These are phyloP conservation scores for Phytophthora foliorum DNA, from an alignment of 352 stramenopile species.

Conservation along the genomic window DNA sequence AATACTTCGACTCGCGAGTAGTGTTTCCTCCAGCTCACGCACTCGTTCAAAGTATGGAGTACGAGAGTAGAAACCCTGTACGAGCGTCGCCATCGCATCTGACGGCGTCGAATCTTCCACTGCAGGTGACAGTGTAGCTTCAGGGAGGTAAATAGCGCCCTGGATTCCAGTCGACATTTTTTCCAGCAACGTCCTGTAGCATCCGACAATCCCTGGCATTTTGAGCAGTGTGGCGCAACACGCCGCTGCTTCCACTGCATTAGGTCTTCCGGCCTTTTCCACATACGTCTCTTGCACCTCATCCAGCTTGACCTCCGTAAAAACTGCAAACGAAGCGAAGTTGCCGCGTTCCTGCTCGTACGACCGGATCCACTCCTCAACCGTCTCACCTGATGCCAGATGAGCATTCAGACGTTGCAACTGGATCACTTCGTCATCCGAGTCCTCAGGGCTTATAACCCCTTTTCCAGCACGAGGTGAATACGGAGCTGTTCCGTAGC, in stretches of 20 bases:
- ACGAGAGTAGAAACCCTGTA: constrained; percentile 61
- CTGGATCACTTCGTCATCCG: constrained; percentile 45
- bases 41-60: constrained; percentile 81
- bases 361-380: constrained; percentile 71
- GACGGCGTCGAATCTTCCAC: constrained; percentile 3
- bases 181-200: constrained; percentile 71
- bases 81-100: constrained; percentile 59
- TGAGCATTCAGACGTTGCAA: constrained; percentile 55
- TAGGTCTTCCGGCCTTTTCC: constrained; percentile 56
- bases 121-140: constrained; percentile 1
- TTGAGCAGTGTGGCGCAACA: constrained; percentile 84
- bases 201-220: constrained; percentile 82
- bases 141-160: constrained; percentile 65
- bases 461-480: constrained; percentile 14
- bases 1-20: constrained; percentile 54
- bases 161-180: constrained; percentile 71
- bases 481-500: constrained; percentile 8
- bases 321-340: constrained; percentile 83
- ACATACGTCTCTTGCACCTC: constrained; percentile 74
- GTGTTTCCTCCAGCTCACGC: constrained; percentile 57
- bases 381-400: constrained; percentile 50
- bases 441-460: constrained; percentile 18
- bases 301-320: constrained; percentile 83
- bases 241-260: constrained; percentile 75
- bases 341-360: constrained; percentile 75